These are phyloP conservation scores for Taphrina populina DNA, from an alignment of 1,139 yeast genomes.

Conservation along the genomic window DNA sequence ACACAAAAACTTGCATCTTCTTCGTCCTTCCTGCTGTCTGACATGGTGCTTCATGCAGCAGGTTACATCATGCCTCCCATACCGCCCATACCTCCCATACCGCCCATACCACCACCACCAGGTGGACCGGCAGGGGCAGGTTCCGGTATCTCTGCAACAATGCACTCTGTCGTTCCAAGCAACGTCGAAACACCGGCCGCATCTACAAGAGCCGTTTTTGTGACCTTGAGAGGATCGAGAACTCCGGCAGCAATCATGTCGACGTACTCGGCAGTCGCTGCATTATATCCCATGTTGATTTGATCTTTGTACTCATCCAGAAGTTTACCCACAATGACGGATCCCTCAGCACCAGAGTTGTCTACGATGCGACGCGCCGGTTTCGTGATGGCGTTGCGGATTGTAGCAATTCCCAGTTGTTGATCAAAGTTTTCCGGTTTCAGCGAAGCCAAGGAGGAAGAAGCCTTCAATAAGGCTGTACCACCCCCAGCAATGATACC, in stretches of 20 bases:
- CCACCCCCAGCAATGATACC: conserved; percentile 99
- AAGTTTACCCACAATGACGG: conserved; percentile 94
- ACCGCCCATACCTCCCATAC: conserved; percentile 44
- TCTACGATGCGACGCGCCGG: conserved; percentile 97
- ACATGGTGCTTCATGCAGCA: no score
- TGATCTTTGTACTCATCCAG: conserved; percentile 76
- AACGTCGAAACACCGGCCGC: conserved; percentile 98
- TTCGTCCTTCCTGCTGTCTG: no score
- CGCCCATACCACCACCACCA: conserved; percentile 62
- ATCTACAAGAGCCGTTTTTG: conserved; percentile 92
- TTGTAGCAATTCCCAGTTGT: conserved; percentile 94
- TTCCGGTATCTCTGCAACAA: conserved; percentile 95
- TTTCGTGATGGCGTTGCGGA: conserved; percentile 90
- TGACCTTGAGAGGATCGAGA: conserved; percentile 99
- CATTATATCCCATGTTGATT: conserved; percentile 90
- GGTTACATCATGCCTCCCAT: conserved; percentile 26
- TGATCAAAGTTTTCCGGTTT: conserved; percentile 93
- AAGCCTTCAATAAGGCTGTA: conserved; percentile 95
- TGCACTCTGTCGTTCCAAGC: conserved; percentile 98
- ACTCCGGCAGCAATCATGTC: conserved; percentile 98
- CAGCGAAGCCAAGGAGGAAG: conserved; percentile 73
- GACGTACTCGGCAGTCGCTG: conserved; percentile 89
- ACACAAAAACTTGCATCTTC: no score
- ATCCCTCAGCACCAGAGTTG: conserved; percentile 98
- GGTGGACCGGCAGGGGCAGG: conserved; percentile 62